Percentiles rank a stretch among this genome's conserved stretches.
Conservation (phyloP, 352 stramenopile species). For the Phytophthora boehmeriae region DNA sequence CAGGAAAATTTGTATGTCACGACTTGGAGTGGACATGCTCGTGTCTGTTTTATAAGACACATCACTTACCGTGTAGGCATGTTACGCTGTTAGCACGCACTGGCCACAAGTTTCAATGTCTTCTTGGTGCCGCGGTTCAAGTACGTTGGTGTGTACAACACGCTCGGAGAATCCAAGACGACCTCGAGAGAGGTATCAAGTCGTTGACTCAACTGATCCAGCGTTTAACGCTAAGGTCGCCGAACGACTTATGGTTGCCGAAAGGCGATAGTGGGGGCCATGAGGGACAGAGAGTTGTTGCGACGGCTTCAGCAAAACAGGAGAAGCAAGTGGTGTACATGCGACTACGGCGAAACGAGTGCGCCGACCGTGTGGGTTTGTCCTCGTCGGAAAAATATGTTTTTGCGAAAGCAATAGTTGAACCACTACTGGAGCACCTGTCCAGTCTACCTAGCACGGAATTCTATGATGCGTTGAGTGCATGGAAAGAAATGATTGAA, state of each 20-base stretch:
- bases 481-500: conserved; percentile 15
- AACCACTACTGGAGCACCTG: conserved; percentile 10
- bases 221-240: not conserved
- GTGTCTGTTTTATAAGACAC: not conserved
- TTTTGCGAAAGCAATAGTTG: conserved; percentile 1
- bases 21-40: conserved; percentile 5
- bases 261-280: not conserved
- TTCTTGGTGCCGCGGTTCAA: not conserved
- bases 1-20: conserved; percentile 2
- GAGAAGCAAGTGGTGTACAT: conserved; percentile 5
- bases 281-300: not conserved
- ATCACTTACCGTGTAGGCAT: conserved; percentile 1
- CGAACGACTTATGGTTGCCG: not conserved
- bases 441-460: conserved; percentile 5
- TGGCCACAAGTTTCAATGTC: not conserved
- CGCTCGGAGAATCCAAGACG: not conserved
- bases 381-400: not conserved
- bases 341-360: not conserved
- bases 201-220: not conserved
- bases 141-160: not conserved
- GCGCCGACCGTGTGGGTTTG: not conserved
- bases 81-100: not conserved
- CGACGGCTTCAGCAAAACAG: not conserved
- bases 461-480: conserved; percentile 7
- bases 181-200: not conserved